Evolutionary conservation across 495 filamentous ascomycete species (phyloP), one percentile per base, ranked within the genome.

Genomic region (Penicillium egyptiacum): DNA sequence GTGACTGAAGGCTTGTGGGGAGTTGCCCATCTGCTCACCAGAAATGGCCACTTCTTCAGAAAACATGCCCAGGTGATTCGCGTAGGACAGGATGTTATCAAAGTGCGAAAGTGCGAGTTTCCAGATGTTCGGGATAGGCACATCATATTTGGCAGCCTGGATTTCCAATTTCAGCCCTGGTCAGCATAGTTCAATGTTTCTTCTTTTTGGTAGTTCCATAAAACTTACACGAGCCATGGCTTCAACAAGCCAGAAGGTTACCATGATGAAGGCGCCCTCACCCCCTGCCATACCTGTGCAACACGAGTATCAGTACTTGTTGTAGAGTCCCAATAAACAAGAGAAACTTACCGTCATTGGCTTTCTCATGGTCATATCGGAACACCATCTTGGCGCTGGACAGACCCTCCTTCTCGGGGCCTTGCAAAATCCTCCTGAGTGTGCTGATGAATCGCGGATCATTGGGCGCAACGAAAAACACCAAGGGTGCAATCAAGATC

Each of bases 201-300:
- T 6, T 35, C 4, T 35, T 2, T 23, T 3, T 6, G 14, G 31
- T 25, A 8, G 6, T n/a, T 31, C 1, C 20, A 20, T 20, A 26
- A 26, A 4, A 69, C 64, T 23, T 75, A 80, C 87, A 37, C 87
- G 78, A 23, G 86, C 87, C 72, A 90, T 75, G n/a, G 87, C 85
- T 66, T 89, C 87, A 4, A 89, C 84, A 4, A 89, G 79, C 87
- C 87, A 89, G 69, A 88, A 90, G 1, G 86, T 90, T 56, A 86
- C 87, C 86, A 90, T 89, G 65, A 80, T 81, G 64, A 90, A 90
- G 19, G 86, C 86, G n/a, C 87, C 87, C 69, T 90, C 87, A 28
- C 81, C 75, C 20, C 87, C 87, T 35, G 85, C 84, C 5, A 90
- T 83, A n/a, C 87, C 86, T 88, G 59, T 56, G 41, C 42, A 57